Evolutionary conservation across 495 filamentous ascomycete species (phyloP).

Genomic region (Evansstolkia leycettana): DNA sequence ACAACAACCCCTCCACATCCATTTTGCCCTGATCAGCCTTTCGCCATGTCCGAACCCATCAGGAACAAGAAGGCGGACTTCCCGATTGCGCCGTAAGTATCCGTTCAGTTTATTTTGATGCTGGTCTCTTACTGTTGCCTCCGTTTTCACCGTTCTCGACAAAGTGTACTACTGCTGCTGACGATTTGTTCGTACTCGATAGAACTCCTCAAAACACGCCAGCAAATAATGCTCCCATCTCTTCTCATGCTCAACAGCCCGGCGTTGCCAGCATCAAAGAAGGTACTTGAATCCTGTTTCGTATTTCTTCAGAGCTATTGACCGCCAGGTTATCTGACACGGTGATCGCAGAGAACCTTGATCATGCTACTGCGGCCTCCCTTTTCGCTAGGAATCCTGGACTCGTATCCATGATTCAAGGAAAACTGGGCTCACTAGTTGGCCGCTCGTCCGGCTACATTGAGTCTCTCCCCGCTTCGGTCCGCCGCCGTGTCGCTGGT

Average conservation of each 20-base stretch:
- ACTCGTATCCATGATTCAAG: conserved; percentile 92
- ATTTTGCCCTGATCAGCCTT: conserved; percentile 3
- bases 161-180: conserved; percentile 7
- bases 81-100: conserved; percentile 68
- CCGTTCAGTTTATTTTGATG: conserved; percentile 3
- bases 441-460: conserved; percentile 96
- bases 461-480: conserved; percentile 77
- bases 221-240: conserved; percentile 88
- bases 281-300: too few species aligned
- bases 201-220: conserved; percentile 97
- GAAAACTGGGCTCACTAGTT: conserved; percentile 84
- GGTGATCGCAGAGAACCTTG: conserved; percentile 61
- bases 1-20: conserved; percentile 6
- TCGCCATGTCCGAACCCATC: conserved; percentile 79
- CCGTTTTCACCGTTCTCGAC: conserved; percentile 1
- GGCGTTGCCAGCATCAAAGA: conserved; percentile 93
- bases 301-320: conserved; percentile 6
- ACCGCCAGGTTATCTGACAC: background rate
- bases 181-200: conserved; percentile 9
- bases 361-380: conserved; percentile 73
- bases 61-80: conserved; percentile 80
- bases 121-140: background rate
- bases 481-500: conserved; percentile 86
- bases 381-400: conserved; percentile 90
- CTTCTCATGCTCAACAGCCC: conserved; percentile 92